A percentile compares a stretch with the other conserved stretches of the same genome.
phyloP scores from a whole-genome alignment of 805 yeast species.

The Candida golubevii region DNA sequence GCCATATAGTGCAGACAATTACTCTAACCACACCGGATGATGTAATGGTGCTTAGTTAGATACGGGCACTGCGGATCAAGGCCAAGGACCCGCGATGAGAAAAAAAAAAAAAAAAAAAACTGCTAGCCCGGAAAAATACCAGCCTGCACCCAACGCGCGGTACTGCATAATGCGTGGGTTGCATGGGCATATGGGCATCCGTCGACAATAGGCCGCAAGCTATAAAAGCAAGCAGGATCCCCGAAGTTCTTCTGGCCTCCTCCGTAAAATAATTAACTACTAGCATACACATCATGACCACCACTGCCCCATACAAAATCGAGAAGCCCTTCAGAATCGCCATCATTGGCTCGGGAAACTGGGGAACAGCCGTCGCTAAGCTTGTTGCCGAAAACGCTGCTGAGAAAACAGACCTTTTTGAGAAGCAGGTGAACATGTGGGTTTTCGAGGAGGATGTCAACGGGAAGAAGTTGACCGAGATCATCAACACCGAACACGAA shows the following conservation, averaged over 20 bases:
- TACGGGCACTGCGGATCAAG: slow-evolving; percentile 1
- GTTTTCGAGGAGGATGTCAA: slow-evolving; percentile 40
- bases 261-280: background rate
- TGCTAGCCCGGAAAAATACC: slow-evolving; percentile 1
- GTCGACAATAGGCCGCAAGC: slow-evolving; percentile 6
- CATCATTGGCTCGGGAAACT: slow-evolving; percentile 44
- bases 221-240: slow-evolving; percentile 9
- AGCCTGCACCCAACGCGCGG: background rate
- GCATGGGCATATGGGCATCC: background rate
- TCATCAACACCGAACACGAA: slow-evolving; percentile 41
- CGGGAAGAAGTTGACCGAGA: slow-evolving; percentile 40
- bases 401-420: slow-evolving; percentile 36
- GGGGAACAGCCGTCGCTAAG: slow-evolving; percentile 48
- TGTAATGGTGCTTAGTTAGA: slow-evolving; percentile 4
- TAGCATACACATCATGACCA: slow-evolving; percentile 9
- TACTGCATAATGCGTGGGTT: too few relatives aligned
- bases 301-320: slow-evolving; percentile 30
- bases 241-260: background rate
- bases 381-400: slow-evolving; percentile 41
- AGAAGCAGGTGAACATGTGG: slow-evolving; percentile 42
- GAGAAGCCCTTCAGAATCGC: slow-evolving; percentile 34
- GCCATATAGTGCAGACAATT: background rate
- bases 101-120: too few relatives aligned
- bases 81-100: background rate
- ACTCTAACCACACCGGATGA: slow-evolving; percentile 1